phyloP scores from a whole-genome alignment of 129 eudicot species.

The Lactuca sativa region DNA sequence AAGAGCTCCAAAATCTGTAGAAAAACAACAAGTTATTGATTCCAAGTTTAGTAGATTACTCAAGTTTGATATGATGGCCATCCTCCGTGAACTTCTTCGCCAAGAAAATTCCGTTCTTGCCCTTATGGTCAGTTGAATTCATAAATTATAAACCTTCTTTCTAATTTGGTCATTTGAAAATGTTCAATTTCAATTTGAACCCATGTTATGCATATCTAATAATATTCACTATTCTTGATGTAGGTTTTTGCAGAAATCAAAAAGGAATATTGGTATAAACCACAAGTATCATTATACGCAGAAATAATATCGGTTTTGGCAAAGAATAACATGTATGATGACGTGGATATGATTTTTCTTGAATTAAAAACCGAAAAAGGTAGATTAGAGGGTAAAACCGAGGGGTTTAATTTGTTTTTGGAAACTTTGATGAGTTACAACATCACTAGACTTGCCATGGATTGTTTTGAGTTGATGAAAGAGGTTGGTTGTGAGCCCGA shows the following conservation, averaged over 20 bases:
- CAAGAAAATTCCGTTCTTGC: conserved; percentile 59
- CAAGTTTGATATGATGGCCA: conserved; percentile 71
- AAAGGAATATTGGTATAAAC: conserved; percentile 79
- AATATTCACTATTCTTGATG: conserved; percentile 23
- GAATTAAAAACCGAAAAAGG: conserved; percentile 45
- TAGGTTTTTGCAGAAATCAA: conserved; percentile 68
- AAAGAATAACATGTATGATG: conserved; percentile 47
- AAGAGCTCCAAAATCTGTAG: conserved; percentile 34
- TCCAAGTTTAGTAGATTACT: conserved; percentile 54
- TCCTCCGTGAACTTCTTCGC: conserved; percentile 76
- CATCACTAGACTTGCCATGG: conserved; percentile 42
- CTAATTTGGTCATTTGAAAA: background rate
- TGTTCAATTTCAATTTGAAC: background rate
- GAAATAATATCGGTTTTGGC: conserved; percentile 60
- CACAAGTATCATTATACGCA: conserved; percentile 47
- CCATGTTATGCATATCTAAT: conserved; percentile 1
- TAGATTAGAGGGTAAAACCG: conserved; percentile 47
- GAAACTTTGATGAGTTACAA: conserved; percentile 55
- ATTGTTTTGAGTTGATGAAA: conserved; percentile 70
- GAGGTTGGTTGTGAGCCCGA: conserved; percentile 60
- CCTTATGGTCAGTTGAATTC: conserved; percentile 42
- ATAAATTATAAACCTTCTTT: background rate
- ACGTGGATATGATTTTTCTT: conserved; percentile 37
- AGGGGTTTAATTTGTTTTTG: conserved; percentile 54
- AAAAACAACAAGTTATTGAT: conserved; percentile 25